phyloP scores from a whole-genome alignment of 305 asterid genomes.

The Plantago rigida region DNA sequence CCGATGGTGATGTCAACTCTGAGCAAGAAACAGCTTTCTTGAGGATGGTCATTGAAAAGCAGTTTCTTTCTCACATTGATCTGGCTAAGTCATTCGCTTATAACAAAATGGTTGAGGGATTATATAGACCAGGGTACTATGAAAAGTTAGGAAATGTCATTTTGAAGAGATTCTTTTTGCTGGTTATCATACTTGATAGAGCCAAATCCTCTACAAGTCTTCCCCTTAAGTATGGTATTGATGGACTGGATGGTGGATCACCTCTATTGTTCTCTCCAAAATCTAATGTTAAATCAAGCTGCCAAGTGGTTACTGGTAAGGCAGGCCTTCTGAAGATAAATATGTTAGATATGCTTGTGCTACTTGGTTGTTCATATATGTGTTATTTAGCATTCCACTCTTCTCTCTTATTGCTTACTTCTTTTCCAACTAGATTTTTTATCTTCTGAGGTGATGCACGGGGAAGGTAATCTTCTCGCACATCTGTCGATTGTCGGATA shows the following conservation, averaged over 20 bases:
- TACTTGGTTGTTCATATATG: slow-evolving; percentile 25
- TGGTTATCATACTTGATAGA: slow-evolving; percentile 71
- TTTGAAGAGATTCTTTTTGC: slow-evolving; percentile 83
- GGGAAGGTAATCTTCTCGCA: slow-evolving; percentile 84
- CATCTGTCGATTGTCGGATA: slow-evolving; percentile 84
- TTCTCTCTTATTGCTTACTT: not conserved
- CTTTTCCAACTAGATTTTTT: slow-evolving; percentile 50
- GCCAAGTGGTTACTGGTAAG: slow-evolving; percentile 70
- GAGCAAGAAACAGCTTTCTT: slow-evolving; percentile 77
- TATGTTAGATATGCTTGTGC: slow-evolving; percentile 15
- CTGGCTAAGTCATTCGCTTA: slow-evolving; percentile 79
- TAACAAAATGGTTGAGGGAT: slow-evolving; percentile 89
- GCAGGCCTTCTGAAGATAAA: slow-evolving; percentile 14
- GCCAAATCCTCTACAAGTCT: slow-evolving; percentile 72
- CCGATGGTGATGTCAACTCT: slow-evolving; percentile 49
- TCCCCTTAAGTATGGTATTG: slow-evolving; percentile 88
- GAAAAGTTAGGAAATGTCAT: slow-evolving; percentile 83
- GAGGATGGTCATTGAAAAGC: slow-evolving; percentile 76
- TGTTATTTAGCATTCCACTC: slow-evolving; percentile 20
- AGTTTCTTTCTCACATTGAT: slow-evolving; percentile 65
- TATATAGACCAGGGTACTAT: slow-evolving; percentile 91
- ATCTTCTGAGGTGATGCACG: slow-evolving; percentile 91
- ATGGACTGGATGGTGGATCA: slow-evolving; percentile 96
- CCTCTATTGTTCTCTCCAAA: slow-evolving; percentile 63
- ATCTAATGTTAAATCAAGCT: slow-evolving; percentile 70